Evolutionary conservation across 2,329 filamentous ascomycete genomes (phyloP).

Genomic region (Neocatenulostroma microsporum): DNA sequence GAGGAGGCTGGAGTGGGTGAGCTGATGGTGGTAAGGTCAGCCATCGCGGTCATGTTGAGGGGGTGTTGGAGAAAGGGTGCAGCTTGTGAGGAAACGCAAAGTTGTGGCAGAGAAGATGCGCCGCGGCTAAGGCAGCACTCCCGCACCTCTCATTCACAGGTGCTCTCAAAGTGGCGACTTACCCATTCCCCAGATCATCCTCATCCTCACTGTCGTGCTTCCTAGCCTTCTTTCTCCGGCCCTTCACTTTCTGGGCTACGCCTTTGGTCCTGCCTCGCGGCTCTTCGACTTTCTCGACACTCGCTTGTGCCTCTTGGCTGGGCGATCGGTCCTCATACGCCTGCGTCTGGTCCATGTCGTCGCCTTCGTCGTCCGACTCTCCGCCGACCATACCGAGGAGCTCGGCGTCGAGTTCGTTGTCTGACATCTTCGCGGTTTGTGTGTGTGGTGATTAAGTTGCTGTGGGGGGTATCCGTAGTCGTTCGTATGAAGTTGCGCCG

Average conservation of each 20-base stretch:
- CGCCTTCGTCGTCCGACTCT: slow-evolving; percentile 44
- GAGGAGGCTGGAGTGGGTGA: slow-evolving; percentile 39
- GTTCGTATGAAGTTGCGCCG: no score
- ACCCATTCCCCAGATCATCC: slow-evolving; percentile 60
- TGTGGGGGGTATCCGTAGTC: no score
- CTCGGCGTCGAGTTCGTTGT: slow-evolving; percentile 72
- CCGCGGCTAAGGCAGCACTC: no score
- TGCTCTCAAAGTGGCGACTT: slow-evolving; percentile 39
- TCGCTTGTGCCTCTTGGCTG: slow-evolving; percentile 40
- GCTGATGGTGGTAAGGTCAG: slow-evolving; percentile 13
- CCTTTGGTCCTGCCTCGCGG: slow-evolving; percentile 29
- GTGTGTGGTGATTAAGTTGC: no score
- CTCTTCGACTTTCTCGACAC: slow-evolving; percentile 31
- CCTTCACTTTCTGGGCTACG: slow-evolving; percentile 43
- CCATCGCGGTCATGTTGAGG: slow-evolving; percentile 2
- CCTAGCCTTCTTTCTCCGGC: slow-evolving; percentile 38
- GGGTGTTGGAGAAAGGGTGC: not conserved
- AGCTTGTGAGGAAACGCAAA: no score
- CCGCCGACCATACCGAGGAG: slow-evolving; percentile 87
- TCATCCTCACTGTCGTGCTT: slow-evolving; percentile 60
- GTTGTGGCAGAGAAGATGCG: no score
- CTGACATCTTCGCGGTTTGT: slow-evolving; percentile 56
- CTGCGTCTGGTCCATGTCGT: slow-evolving; percentile 41
- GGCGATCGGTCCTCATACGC: slow-evolving; percentile 50
- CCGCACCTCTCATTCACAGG: slow-evolving; percentile 6